phyloP scores from a whole-genome alignment of 768 basidiomycete genomes.

The Mycena kentingensis region DNA sequence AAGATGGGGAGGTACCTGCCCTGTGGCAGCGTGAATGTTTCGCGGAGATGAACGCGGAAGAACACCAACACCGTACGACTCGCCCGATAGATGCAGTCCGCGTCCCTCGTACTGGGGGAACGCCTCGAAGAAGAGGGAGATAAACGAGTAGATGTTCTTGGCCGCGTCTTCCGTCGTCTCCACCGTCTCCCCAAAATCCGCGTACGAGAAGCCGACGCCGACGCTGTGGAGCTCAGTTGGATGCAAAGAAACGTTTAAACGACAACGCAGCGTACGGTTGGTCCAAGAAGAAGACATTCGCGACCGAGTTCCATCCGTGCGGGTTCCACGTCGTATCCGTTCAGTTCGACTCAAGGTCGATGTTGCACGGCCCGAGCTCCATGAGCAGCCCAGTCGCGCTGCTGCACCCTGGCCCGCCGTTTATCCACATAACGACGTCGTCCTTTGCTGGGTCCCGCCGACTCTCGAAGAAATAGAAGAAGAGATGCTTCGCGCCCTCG shows the following conservation, averaged over 20 bases:
- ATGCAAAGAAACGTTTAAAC: not conserved
- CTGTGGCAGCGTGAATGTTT: conserved; percentile 34
- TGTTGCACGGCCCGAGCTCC: conserved; percentile 59
- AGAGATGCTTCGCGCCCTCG: conserved; percentile 60
- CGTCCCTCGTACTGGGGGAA: conserved; percentile 73
- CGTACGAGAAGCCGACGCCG: conserved; percentile 73
- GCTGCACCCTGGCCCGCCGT: conserved; percentile 62
- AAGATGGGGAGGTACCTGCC: conserved; percentile 75
- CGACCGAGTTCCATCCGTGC: conserved; percentile 64
- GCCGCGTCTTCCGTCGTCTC: conserved; percentile 83
- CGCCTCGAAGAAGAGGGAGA: conserved; percentile 78
- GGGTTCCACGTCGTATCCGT: conserved; percentile 69
- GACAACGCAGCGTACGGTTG: conserved; percentile 45
- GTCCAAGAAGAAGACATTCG: conserved; percentile 73
- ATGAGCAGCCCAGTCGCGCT: conserved; percentile 65
- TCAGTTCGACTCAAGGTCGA: conserved; percentile 60
- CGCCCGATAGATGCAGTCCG: conserved; percentile 72
- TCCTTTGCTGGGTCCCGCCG: conserved; percentile 58
- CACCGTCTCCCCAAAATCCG: conserved; percentile 66
- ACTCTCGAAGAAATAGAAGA: conserved; percentile 80
- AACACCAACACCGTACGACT: conserved; percentile 67
- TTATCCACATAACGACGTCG: conserved; percentile 74
- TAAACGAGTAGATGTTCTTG: conserved; percentile 71
- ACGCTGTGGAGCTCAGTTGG: conserved; percentile 39
- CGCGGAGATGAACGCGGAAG: not conserved